Base-by-base conservation (phyloP, 495 filamentous ascomycete species). In the Immersiella caudata region DNA sequence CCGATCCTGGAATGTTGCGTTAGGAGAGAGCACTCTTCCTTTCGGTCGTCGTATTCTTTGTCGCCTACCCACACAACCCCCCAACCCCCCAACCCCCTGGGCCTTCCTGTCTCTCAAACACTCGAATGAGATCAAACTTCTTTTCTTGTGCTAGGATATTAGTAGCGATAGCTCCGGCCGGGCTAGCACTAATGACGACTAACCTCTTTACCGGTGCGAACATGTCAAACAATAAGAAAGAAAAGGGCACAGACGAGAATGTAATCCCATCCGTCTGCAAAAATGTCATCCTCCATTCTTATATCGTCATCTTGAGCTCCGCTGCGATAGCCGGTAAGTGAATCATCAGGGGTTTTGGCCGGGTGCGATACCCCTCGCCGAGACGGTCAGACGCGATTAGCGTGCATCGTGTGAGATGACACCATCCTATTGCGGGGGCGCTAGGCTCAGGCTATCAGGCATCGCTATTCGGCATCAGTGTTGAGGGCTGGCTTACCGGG, bases 181-280 rank as follows among this genome's bases (percentile, higher is more conserved):
- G 87, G 2, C 87, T 86, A 1, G 84, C 79, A 11, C 87, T 86
- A 66, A 89, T 87, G 5, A 89, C 79, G 21, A 86, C 87, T 12
- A 88, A 80, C 22, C 81, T 78, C 71, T 84, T 86, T 26, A 82
- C 25, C 12, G 57, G 25, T 12, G 33, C 27, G 33, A 26, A 33
- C 57, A 59, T 59, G 27, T 11, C 11, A 46, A 46, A 46, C 5
- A 46, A 46, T 18, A 46, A 46, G 11, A 46, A 14, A 46, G 40
- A 12, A 46, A 46, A 46, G n/a, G n/a, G 11, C 40, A 46, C 11
- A 6, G 5, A 2, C 40, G 11, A 2, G 40, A 12, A 18, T 2
- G 11, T 46, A 8, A 33, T 33, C 4, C 29, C 8, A 8, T 3
- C n/a, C 8, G 29, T 3, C 29, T 33, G 4, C 29, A 33, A 33